These are phyloP conservation scores for Coemansia sp. DNA, from an alignment of 192 early-diverging fungal genomes.

Conservation along the genomic window DNA sequence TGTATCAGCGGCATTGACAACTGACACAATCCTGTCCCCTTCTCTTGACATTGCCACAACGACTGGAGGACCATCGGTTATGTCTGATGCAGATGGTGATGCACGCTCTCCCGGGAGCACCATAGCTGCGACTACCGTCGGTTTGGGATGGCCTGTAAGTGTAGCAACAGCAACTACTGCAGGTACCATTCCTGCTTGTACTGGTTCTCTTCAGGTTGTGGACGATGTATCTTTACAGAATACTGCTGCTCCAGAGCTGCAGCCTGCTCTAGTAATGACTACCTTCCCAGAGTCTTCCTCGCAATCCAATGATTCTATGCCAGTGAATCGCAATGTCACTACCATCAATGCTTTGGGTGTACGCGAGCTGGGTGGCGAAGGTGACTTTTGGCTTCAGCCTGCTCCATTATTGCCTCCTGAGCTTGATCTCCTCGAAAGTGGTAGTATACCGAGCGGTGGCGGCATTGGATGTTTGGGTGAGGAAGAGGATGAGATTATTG, in stretches of 20 bases:
- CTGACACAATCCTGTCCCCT: background rate
- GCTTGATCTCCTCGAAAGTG: conserved; percentile 18
- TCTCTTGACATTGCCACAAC: no score
- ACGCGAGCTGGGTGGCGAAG: conserved; percentile 37
- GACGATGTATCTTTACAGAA: background rate
- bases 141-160: conserved; percentile 39
- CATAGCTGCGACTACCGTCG: conserved; percentile 11
- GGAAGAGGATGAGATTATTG: conserved; percentile 31
- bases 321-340: conserved; percentile 13
- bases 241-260: background rate
- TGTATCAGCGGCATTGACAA: background rate
- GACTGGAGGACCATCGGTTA: no score
- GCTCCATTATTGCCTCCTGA: conserved; percentile 43
- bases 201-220: background rate
- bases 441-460: conserved; percentile 1
- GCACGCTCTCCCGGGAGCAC: background rate
- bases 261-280: conserved; percentile 1
- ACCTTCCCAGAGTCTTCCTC: conserved; percentile 4
- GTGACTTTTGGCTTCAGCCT: conserved; percentile 38
- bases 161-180: conserved; percentile 11
- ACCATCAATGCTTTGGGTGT: conserved; percentile 50
- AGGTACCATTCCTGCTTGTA: background rate
- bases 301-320: background rate
- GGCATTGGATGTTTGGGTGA: conserved; percentile 45
- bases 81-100: no score